Percentiles rank a stretch among this genome's conserved stretches.
phyloP scores from a whole-genome alignment of 1,139 yeast species.

The Yamadazyma diospyri region DNA sequence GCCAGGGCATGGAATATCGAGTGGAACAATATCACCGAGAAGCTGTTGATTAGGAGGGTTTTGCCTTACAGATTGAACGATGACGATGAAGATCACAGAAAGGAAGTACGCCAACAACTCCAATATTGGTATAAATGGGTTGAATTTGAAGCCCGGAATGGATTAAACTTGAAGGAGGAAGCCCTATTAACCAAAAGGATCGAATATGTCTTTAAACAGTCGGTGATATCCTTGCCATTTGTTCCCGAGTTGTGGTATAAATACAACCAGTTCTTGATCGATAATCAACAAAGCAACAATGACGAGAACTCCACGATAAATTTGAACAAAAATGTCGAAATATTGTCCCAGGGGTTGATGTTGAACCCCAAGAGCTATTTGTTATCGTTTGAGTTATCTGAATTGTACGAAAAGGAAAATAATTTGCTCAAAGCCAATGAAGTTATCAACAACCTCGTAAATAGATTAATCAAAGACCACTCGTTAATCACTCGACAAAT shows the following conservation, averaged over 20 bases:
- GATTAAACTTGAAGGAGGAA: conserved; percentile 53
- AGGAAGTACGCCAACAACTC: conserved; percentile 38
- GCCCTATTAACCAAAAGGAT: conserved; percentile 54
- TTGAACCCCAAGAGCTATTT: conserved; percentile 74
- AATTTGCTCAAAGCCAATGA: conserved; percentile 51
- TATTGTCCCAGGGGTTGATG: conserved; percentile 53
- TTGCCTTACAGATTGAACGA: conserved; percentile 24
- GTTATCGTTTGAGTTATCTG: conserved; percentile 66
- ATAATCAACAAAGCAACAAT: conserved; percentile 31
- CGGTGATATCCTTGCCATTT: conserved; percentile 64
- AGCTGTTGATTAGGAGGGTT: conserved; percentile 35
- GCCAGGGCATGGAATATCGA: conserved; percentile 80
- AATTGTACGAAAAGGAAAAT: conserved; percentile 59
- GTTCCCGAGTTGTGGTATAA: conserved; percentile 87
- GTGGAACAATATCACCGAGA: conserved; percentile 55
- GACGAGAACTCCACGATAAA: conserved; percentile 12
- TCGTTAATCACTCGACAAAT: conserved; percentile 20
- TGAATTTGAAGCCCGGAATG: conserved; percentile 72
- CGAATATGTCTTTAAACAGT: conserved; percentile 71
- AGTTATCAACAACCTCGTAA: conserved; percentile 49
- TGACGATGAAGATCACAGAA: conserved; percentile 13
- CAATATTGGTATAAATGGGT: conserved; percentile 73
- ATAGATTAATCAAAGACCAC: conserved; percentile 34
- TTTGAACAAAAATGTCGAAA: conserved; percentile 28
- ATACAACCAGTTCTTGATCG: conserved; percentile 34